Evolutionary conservation across 2,329 filamentous ascomycete genomes (phyloP).

Genomic region (Chaetothyriales sp.): DNA sequence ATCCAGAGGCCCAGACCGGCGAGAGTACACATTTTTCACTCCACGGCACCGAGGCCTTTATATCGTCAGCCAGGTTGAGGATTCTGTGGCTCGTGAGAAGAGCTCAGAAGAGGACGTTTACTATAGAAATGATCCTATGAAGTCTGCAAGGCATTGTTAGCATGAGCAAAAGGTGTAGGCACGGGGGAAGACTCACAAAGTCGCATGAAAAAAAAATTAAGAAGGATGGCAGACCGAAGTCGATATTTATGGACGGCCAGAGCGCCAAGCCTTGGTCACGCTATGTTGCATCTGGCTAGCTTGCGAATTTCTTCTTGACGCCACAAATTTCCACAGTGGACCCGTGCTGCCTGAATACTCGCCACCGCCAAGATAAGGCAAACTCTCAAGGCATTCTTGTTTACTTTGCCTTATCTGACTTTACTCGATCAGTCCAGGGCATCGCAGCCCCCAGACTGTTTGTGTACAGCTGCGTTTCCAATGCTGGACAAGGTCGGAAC

Average conservation of each 20-base stretch:
- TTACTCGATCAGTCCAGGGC: too few relatives aligned
- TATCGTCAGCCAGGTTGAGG: slow-evolving; percentile 89
- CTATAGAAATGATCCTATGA: slow-evolving; percentile 95
- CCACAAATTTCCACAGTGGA: neutral
- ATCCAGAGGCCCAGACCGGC: slow-evolving; percentile 21
- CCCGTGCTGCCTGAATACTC: too few relatives aligned
- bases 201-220: slow-evolving; percentile 27
- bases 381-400: too few relatives aligned
- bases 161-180: slow-evolving; percentile 15
- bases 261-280: neutral
- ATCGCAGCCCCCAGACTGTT: too few relatives aligned
- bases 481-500: neutral
- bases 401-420: too few relatives aligned
- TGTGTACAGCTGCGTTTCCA: neutral
- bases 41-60: slow-evolving; percentile 72
- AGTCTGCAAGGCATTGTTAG: slow-evolving; percentile 21
- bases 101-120: slow-evolving; percentile 85
- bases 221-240: slow-evolving; percentile 8
- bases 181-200: slow-evolving; percentile 26
- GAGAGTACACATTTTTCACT: slow-evolving; percentile 57
- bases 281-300: neutral
- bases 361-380: too few relatives aligned
- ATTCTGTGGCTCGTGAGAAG: slow-evolving; percentile 81
- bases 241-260: neutral
- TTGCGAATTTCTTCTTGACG: neutral